Conservation (phyloP, 2,329 filamentous ascomycete genomes). For the Stylonectria norvegica region DNA sequence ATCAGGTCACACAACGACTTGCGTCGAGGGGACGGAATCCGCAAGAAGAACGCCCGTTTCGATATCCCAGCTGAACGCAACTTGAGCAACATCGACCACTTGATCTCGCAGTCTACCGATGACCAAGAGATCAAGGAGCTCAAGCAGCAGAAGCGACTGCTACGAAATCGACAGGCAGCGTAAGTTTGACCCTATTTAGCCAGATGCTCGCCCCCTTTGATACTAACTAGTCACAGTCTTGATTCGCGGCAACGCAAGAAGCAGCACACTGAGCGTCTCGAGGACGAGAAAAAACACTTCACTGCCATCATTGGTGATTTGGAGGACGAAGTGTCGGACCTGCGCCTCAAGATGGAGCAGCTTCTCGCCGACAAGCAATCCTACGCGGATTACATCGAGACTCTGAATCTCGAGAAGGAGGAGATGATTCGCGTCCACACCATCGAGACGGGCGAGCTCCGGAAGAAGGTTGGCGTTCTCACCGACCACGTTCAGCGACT, state of each 20-base stretch:
- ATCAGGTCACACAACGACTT: slow-evolving; percentile 74
- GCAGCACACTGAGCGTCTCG: slow-evolving; percentile 92
- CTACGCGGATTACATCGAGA: slow-evolving; percentile 71
- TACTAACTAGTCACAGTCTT: slow-evolving; percentile 54
- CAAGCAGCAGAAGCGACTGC: slow-evolving; percentile 93
- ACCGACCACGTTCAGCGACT: slow-evolving; percentile 68
- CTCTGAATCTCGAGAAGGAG: slow-evolving; percentile 80
- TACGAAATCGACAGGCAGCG: slow-evolving; percentile 96
- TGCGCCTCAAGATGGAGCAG: slow-evolving; percentile 68
- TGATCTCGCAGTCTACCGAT: slow-evolving; percentile 83
- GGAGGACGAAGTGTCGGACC: slow-evolving; percentile 70
- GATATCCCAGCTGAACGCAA: slow-evolving; percentile 94
- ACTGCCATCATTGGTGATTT: slow-evolving; percentile 71
- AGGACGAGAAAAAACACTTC: slow-evolving; percentile 94
- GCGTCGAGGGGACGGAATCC: slow-evolving; percentile 78
- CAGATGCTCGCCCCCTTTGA: slow-evolving; percentile 5
- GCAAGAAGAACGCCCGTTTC: slow-evolving; percentile 98
- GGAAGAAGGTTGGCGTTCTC: slow-evolving; percentile 86
- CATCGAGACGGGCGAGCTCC: slow-evolving; percentile 82
- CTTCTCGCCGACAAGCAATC: slow-evolving; percentile 71
- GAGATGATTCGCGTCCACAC: slow-evolving; percentile 87
- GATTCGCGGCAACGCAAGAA: slow-evolving; percentile 98
- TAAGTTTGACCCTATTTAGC: slow-evolving; percentile 48
- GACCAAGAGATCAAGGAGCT: slow-evolving; percentile 96
- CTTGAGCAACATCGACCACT: slow-evolving; percentile 87